phyloP scores from a whole-genome alignment of 108 stramenopile genomes.

The Thalassiosira profunda region DNA sequence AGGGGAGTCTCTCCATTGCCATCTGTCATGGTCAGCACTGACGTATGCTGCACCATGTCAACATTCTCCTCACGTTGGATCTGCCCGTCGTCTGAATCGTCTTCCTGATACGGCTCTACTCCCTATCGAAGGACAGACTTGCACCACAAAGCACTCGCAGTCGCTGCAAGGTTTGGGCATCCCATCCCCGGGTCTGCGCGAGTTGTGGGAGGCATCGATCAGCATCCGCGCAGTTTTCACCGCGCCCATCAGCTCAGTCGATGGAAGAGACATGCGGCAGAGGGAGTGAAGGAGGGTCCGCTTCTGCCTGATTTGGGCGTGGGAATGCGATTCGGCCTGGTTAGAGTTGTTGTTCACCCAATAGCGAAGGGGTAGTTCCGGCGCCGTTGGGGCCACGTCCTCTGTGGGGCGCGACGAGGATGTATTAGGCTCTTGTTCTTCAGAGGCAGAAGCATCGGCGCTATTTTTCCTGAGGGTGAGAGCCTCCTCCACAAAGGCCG shows the following conservation, averaged over 20 bases:
- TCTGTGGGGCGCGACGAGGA: no score
- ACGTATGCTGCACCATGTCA: constrained; percentile 8
- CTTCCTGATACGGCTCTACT: background rate
- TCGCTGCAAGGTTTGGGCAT: no score
- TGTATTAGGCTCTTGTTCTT: background rate
- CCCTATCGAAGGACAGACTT: background rate
- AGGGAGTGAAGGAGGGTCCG: constrained; percentile 16
- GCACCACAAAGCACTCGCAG: no score
- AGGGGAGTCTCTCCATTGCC: constrained; percentile 31
- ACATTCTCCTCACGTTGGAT: background rate
- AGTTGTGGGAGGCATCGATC: constrained; percentile 23
- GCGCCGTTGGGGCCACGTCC: background rate
- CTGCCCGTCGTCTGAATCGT: background rate
- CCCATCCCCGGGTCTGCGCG: background rate
- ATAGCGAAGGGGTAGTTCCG: background rate
- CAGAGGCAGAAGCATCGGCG: background rate
- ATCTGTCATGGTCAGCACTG: constrained; percentile 39
- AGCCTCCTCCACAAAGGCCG: constrained; percentile 1
- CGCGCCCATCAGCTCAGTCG: constrained; percentile 1
- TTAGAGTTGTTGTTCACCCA: background rate
- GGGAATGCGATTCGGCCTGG: background rate
- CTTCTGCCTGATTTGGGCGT: background rate
- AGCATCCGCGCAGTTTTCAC: constrained; percentile 23
- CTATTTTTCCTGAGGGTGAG: background rate
- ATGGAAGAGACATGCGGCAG: constrained; percentile 6